These are phyloP conservation scores for Pezicula neosporulosa DNA, from an alignment of 2,329 filamentous ascomycete genomes.

Conservation along the genomic window DNA sequence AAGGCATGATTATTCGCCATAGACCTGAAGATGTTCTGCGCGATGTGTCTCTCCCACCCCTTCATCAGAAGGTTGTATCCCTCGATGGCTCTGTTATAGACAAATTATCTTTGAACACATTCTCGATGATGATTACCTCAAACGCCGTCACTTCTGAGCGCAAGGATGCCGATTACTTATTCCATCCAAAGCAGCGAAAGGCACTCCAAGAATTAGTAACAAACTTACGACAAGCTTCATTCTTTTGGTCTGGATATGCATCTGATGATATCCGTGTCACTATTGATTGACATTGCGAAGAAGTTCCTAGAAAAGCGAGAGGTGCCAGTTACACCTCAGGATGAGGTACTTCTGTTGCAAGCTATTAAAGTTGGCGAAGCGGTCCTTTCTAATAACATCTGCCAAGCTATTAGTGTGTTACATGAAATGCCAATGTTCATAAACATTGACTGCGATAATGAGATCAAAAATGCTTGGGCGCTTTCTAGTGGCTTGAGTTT, in stretches of 20 bases:
- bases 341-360: constrained; percentile 56
- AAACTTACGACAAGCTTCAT: constrained; percentile 80
- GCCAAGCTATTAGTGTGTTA: constrained; percentile 62
- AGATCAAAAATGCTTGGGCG: constrained; percentile 62
- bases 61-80: constrained; percentile 68
- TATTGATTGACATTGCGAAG: constrained; percentile 61
- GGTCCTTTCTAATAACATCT: constrained; percentile 58
- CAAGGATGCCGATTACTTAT: constrained; percentile 82
- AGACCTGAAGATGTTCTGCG: constrained; percentile 64
- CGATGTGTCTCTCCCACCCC: constrained; percentile 63
- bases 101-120: constrained; percentile 77
- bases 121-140: constrained; percentile 77
- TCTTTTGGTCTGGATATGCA: constrained; percentile 77
- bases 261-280: constrained; percentile 58
- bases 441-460: constrained; percentile 56
- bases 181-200: constrained; percentile 70
- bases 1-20: constrained; percentile 80
- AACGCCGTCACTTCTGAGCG: constrained; percentile 89
- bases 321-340: constrained; percentile 55
- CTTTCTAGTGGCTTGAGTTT: constrained; percentile 43
- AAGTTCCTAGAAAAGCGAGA: constrained; percentile 63
- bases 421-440: constrained; percentile 80
- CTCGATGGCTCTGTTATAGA: constrained; percentile 84
- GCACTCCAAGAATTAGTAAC: constrained; percentile 65
- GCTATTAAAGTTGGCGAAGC: constrained; percentile 63